Percentiles rank a stretch among this genome's conserved stretches.
Evolutionary conservation across 257 asterid species (phyloP).

Genomic region (Capsicum baccatum): DNA sequence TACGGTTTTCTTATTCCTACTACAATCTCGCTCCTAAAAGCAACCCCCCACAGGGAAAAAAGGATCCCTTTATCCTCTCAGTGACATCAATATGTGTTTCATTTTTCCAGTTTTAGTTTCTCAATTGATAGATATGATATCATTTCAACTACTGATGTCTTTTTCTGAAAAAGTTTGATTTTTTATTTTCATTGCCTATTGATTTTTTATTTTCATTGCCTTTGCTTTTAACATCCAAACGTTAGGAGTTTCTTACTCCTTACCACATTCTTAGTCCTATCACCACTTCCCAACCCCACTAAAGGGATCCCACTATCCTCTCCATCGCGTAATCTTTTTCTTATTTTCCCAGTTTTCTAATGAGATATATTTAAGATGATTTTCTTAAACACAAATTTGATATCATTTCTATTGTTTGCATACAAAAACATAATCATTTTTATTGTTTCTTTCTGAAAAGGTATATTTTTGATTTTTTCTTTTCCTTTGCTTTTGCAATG

Average conservation of each 20-base stretch:
- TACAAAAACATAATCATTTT: neutral
- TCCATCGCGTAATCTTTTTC: neutral
- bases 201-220: neutral
- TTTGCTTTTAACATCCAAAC: neutral
- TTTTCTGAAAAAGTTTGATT: neutral
- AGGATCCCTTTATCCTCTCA: neutral
- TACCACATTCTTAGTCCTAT: neutral
- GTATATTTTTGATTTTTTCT: neutral
- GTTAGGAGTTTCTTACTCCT: neutral
- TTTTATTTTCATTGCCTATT: neutral
- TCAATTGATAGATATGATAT: neutral
- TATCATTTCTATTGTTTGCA: neutral
- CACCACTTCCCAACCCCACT: neutral
- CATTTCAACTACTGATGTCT: neutral
- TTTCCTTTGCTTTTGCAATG: neutral
- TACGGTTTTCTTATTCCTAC: no score
- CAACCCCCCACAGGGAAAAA: no score
- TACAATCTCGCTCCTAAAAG: no score
- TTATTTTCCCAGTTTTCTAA: neutral
- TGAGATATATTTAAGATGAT: neutral
- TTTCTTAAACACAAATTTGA: neutral
- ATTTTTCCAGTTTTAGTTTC: neutral
- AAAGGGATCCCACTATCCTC: neutral
- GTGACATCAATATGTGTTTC: neutral
- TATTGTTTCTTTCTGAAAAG: neutral